Evolutionary conservation across 306 rosid species (phyloP), one percentile per base, ranked within the genome.

Genomic region (barrel medic (Medicago truncatula)): DNA sequence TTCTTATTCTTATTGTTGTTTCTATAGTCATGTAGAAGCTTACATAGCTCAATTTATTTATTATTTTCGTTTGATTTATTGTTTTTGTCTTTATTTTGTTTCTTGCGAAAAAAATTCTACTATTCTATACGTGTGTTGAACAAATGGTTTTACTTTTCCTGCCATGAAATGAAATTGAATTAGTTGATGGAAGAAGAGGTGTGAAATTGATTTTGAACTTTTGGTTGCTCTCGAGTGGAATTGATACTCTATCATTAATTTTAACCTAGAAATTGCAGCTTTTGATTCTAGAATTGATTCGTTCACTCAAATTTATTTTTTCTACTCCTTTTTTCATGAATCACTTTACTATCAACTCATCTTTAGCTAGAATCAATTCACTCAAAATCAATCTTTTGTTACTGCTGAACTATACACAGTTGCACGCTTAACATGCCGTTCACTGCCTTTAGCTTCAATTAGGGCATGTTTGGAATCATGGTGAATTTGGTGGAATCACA

Each of bases 81-180:
- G 31, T 28, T 54, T 56, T 36, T 16, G 72, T 56, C 52, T 36
- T 9, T 15, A 15, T 28, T 64, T 70, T 52, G 59, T 36, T 31
- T 60, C 14, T 61, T 31, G 20, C 5, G 7, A 4, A 31, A 31
- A 25, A 59, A 34, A 11, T 0, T 39, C 18, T 17, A 9, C 14
- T 36, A 5, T 36, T 47, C 9, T 2, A 15, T 38, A 7, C 12
- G 20, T 20, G 18, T 23, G 70, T n/a, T n/a, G n/a, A n/a, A n/a
- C n/a, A n/a, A n/a, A n/a, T n/a, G n/a, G n/a, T n/a, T 16, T 16
- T 44, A 20, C 36, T 67, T 41, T 53, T 50, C n/a, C 13, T 36
- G 63, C 54, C 21, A n/a, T 16, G 73, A 60, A 71, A n/a, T 16
- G 73, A 60, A 71, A 57, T 64, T 71, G 62, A 79, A 25, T 49